Evolutionary conservation across 805 yeast genomes (phyloP).

Genomic region (Torulaspora maleeae): DNA sequence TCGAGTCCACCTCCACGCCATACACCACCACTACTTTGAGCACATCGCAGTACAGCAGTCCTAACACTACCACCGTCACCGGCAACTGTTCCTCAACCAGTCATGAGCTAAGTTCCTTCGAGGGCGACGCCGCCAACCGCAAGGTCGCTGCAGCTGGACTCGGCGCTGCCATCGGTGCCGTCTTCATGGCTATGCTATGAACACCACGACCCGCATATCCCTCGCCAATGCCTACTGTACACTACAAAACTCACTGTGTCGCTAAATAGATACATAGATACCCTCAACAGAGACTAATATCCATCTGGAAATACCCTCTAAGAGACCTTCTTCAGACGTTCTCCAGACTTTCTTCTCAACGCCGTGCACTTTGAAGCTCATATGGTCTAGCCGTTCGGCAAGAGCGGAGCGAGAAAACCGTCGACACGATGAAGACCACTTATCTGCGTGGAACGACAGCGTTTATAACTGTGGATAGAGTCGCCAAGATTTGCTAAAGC

Average conservation of each 20-base stretch:
- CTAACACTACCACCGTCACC: conserved; percentile 8
- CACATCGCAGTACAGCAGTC: conserved; percentile 3
- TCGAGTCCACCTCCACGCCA: conserved; percentile 39
- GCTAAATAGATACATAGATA: not conserved
- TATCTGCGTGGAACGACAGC: not conserved
- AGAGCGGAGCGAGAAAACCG: not conserved
- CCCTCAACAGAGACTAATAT: not conserved
- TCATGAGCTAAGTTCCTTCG: conserved; percentile 5
- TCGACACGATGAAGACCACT: not conserved
- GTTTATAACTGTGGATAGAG: not conserved
- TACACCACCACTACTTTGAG: conserved; percentile 33
- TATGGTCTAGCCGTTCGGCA: not conserved
- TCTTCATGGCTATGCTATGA: conserved; percentile 11
- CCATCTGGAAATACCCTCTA: too few relatives aligned
- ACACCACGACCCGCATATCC: not conserved
- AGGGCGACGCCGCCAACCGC: conserved; percentile 11
- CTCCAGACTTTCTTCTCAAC: not conserved
- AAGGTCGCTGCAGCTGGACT: conserved; percentile 9
- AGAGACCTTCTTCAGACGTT: too few relatives aligned
- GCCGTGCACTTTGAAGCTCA: not conserved
- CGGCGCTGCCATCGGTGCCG: conserved; percentile 14
- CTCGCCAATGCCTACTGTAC: not conserved
- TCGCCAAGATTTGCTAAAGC: not conserved
- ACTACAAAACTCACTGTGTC: not conserved
- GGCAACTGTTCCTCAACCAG: conserved; percentile 3